phyloP scores from a whole-genome alignment of 352 stramenopile species.

The Globisporangium rhizosaccharum region DNA sequence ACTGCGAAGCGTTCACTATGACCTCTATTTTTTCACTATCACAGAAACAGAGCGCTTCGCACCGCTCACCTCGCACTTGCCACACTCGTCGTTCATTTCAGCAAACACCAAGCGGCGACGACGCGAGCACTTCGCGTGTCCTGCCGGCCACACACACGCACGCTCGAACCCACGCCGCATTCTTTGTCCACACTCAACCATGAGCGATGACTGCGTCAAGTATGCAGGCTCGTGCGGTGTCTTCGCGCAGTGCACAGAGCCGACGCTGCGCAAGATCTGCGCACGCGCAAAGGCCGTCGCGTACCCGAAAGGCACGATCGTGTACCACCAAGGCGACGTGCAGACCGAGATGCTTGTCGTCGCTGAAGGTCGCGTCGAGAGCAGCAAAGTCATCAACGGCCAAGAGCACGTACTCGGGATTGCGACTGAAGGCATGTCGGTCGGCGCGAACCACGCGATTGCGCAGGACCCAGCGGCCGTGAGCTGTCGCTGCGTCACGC shows the following conservation, averaged over 20 bases:
- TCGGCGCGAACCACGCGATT: conserved; percentile 82
- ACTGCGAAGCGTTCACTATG: too few species aligned
- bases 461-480: conserved; percentile 72
- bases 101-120: conserved; percentile 4
- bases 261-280: conserved; percentile 78
- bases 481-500: conserved; percentile 72
- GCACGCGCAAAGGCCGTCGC: conserved; percentile 47
- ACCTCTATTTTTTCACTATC: too few species aligned
- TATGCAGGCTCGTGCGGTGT: conserved; percentile 62
- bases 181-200: conserved; percentile 16
- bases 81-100: conserved; percentile 5
- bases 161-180: background rate
- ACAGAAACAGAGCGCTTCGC: too few species aligned
- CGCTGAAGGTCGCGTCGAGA: conserved; percentile 54
- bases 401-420: conserved; percentile 73
- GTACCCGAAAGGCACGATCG: conserved; percentile 66
- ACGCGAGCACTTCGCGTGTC: background rate
- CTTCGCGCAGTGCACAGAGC: conserved; percentile 80
- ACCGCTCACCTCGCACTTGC: background rate
- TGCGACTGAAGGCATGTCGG: conserved; percentile 36
- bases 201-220: conserved; percentile 55
- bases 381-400: conserved; percentile 76
- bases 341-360: conserved; percentile 83
- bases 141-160: background rate
- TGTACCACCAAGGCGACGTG: conserved; percentile 77